Percentiles rank a stretch among this genome's conserved stretches.
phyloP scores from a whole-genome alignment of 306 rosid species.

The Sicyos baderoa region DNA sequence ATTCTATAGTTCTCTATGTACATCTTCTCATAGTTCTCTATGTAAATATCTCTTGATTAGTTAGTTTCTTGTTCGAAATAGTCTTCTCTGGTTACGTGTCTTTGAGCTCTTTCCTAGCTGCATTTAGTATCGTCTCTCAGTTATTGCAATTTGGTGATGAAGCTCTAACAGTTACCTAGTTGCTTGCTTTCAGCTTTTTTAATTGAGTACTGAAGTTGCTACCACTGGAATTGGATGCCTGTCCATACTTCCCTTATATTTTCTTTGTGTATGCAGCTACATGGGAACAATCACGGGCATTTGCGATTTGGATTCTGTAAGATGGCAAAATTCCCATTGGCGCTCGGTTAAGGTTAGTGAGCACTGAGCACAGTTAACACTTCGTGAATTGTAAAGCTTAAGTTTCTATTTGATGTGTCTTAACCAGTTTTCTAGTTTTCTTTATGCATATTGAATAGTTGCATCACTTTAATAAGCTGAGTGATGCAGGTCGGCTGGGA shows the following conservation, averaged over 20 bases:
- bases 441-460: background rate
- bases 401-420: conserved; percentile 1
- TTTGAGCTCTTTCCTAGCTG: background rate
- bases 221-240: background rate
- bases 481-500: conserved; percentile 95
- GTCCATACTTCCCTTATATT: background rate
- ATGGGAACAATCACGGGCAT: conserved; percentile 99
- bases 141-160: background rate
- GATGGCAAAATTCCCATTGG: conserved; percentile 93
- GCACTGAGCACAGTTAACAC: conserved; percentile 8
- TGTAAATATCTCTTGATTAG: background rate
- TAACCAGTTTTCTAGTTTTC: conserved; percentile 4
- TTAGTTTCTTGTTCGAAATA: background rate
- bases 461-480: conserved; percentile 16
- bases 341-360: conserved; percentile 89
- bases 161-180: background rate
- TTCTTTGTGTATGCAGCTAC: conserved; percentile 30
- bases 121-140: background rate
- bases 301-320: conserved; percentile 67
- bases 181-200: background rate
- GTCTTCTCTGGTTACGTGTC: background rate
- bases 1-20: conserved; percentile 1
- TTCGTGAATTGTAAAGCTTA: background rate
- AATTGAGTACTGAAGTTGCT: background rate
- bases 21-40: background rate